Evolutionary conservation across 2,329 filamentous ascomycete species (phyloP).

Genomic region (Akanthomyces muscarius): DNA sequence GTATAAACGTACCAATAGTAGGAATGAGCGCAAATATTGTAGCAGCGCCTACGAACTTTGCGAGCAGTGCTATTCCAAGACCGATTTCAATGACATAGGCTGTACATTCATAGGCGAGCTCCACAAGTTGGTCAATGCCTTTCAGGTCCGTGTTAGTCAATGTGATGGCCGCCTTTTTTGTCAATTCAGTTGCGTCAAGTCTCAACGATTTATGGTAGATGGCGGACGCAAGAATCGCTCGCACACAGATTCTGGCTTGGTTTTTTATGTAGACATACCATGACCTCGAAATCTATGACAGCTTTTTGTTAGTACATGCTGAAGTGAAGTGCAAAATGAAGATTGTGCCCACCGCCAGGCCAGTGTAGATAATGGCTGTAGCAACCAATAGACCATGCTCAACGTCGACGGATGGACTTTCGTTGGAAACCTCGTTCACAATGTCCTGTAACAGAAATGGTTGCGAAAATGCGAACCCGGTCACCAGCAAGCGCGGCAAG

Average conservation of each 20-base stretch:
- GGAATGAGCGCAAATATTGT: conserved; percentile 1
- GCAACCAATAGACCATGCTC: neutral
- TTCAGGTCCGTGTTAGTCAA: conserved; percentile 2
- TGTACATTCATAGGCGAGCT: neutral
- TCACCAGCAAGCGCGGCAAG: neutral
- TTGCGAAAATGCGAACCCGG: neutral
- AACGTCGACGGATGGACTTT: neutral
- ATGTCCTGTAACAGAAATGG: conserved; percentile 2
- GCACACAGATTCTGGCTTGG: neutral
- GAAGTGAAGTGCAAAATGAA: neutral
- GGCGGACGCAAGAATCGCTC: neutral
- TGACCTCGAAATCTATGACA: neutral
- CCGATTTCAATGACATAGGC: neutral
- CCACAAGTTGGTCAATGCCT: neutral
- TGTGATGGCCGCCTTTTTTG: neutral
- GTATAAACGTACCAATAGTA: neutral
- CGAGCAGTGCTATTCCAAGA: neutral
- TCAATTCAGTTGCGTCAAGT: neutral
- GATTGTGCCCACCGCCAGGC: neutral
- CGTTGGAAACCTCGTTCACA: neutral
- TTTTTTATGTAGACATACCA: neutral
- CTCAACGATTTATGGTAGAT: conserved; percentile 1
- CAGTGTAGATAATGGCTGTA: neutral
- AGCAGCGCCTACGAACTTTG: neutral
- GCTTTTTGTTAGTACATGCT: neutral